A percentile compares a stretch with the other conserved stretches of the same genome.
phyloP scores from a whole-genome alignment of 2,329 filamentous ascomycete genomes.

The Dactylonectria estremocensis region DNA sequence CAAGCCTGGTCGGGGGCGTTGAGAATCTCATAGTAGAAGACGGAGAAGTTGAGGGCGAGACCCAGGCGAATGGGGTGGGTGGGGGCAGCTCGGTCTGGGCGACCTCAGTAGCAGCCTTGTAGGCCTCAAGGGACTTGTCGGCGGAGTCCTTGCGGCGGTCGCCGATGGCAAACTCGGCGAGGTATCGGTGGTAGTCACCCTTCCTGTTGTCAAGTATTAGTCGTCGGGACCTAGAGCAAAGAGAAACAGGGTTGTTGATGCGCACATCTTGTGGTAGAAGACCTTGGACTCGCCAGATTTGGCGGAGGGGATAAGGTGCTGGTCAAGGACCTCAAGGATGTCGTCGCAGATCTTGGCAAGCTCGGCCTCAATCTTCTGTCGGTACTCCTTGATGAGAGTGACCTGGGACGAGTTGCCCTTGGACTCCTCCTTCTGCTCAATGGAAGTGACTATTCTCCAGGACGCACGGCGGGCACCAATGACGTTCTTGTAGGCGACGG shows the following conservation, averaged over 20 bases:
- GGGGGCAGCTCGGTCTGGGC: constrained; percentile 98
- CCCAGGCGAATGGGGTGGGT: constrained; percentile 98
- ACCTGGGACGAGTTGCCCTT: constrained; percentile 98
- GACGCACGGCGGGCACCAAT: constrained; percentile 98
- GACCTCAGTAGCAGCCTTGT: constrained; percentile 99
- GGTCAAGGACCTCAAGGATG: constrained; percentile 94
- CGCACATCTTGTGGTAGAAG: constrained; percentile 99
- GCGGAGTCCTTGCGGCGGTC: constrained; percentile 94
- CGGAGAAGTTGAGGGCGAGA: constrained; percentile 98
- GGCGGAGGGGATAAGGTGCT: constrained; percentile 94
- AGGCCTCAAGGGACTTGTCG: constrained; percentile 91
- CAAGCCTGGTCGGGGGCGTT: constrained; percentile 99
- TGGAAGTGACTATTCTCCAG: constrained; percentile 99
- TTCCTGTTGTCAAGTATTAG: constrained; percentile 73
- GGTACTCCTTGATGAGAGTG: constrained; percentile 94
- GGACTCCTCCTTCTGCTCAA: constrained; percentile 99
- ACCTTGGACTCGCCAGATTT: constrained; percentile 99
- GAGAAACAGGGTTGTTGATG: constrained; percentile 20
- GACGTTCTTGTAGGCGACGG: constrained; percentile 99
- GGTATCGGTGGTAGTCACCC: constrained; percentile 97
- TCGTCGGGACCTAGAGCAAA: not conserved
- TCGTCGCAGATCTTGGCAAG: constrained; percentile 99
- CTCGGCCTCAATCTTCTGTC: constrained; percentile 97
- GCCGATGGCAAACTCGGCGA: constrained; percentile 92
- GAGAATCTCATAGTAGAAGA: constrained; percentile 99